These are phyloP conservation scores for Schwanniomyces occidentalis DNA, from an alignment of 805 yeast genomes.

Conservation along the genomic window DNA sequence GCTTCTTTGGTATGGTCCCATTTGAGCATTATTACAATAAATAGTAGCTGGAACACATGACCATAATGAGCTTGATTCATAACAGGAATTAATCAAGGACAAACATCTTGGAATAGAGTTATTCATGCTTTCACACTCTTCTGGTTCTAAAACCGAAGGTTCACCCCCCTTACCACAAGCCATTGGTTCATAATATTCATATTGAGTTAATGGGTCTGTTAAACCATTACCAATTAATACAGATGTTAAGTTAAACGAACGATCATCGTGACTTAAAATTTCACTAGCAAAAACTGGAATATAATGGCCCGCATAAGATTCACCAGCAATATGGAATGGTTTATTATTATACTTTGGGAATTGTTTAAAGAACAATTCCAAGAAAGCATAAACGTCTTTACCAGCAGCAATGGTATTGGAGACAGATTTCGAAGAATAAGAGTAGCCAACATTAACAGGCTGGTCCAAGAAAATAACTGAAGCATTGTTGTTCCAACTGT, in stretches of 20 bases:
- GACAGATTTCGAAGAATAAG: slow-evolving; percentile 32
- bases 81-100: slow-evolving; percentile 74
- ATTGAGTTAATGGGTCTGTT: slow-evolving; percentile 81
- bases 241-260: slow-evolving; percentile 60
- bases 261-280: slow-evolving; percentile 41
- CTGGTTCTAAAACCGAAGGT: slow-evolving; percentile 68
- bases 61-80: slow-evolving; percentile 70
- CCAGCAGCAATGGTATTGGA: slow-evolving; percentile 34
- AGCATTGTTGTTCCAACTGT: slow-evolving; percentile 35
- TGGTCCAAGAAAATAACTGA: slow-evolving; percentile 43
- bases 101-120: slow-evolving; percentile 72
- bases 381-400: slow-evolving; percentile 35
- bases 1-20: slow-evolving; percentile 79
- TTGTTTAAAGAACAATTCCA: slow-evolving; percentile 37
- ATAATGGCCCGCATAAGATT: slow-evolving; percentile 49
- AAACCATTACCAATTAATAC: slow-evolving; percentile 92
- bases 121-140: slow-evolving; percentile 66
- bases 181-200: slow-evolving; percentile 84
- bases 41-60: slow-evolving; percentile 89
- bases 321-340: slow-evolving; percentile 42
- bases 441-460: slow-evolving; percentile 35
- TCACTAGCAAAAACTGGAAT: slow-evolving; percentile 47
- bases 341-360: slow-evolving; percentile 31
- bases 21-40: slow-evolving; percentile 83
- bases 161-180: slow-evolving; percentile 91